phyloP scores from a whole-genome alignment of 495 filamentous ascomycete genomes.

The Penicillium steckii region DNA sequence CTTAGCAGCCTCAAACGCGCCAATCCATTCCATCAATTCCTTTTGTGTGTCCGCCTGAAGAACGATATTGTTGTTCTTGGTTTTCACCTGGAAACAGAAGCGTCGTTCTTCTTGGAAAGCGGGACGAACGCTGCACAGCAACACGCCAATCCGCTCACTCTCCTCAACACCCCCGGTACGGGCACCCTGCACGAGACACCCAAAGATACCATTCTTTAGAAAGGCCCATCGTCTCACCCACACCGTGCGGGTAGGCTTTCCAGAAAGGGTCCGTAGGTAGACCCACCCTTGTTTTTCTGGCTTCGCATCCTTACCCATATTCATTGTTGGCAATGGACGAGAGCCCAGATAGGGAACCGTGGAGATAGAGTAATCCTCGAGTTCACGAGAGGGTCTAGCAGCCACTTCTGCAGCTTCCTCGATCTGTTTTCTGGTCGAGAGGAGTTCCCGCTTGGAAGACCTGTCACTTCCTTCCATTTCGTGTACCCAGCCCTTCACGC shows the following conservation, averaged over 20 bases:
- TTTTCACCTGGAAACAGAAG: slow-evolving; percentile 99
- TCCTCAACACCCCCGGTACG: slow-evolving; percentile 88
- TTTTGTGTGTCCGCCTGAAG: slow-evolving; percentile 90
- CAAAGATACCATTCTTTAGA: slow-evolving; percentile 91
- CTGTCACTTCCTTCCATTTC: slow-evolving; percentile 86
- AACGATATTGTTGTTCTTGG: slow-evolving; percentile 85
- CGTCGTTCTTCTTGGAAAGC: slow-evolving; percentile 90
- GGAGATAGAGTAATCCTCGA: slow-evolving; percentile 87
- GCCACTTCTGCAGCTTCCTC: slow-evolving; percentile 72
- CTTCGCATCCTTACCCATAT: slow-evolving; percentile 37
- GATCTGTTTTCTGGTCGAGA: slow-evolving; percentile 75
- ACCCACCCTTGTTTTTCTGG: slow-evolving; percentile 95
- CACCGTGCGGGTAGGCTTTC: slow-evolving; percentile 80
- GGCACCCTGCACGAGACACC: slow-evolving; percentile 84
- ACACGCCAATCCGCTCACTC: slow-evolving; percentile 91
- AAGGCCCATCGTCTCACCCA: slow-evolving; percentile 96
- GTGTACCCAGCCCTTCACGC: slow-evolving; percentile 85
- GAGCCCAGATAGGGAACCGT: slow-evolving; percentile 83
- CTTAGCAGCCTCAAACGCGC: slow-evolving; percentile 89
- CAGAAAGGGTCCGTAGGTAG: slow-evolving; percentile 75
- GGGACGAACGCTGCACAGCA: slow-evolving; percentile 88
- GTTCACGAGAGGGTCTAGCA: slow-evolving; percentile 77
- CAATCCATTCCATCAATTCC: slow-evolving; percentile 88
- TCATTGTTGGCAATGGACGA: slow-evolving; percentile 59
- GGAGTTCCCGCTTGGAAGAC: slow-evolving; percentile 74